Evolutionary conservation across 169 alveolate species (phyloP), one percentile per base, ranked within the genome.

Genomic region (Plasmodium cynomolgi): DNA sequence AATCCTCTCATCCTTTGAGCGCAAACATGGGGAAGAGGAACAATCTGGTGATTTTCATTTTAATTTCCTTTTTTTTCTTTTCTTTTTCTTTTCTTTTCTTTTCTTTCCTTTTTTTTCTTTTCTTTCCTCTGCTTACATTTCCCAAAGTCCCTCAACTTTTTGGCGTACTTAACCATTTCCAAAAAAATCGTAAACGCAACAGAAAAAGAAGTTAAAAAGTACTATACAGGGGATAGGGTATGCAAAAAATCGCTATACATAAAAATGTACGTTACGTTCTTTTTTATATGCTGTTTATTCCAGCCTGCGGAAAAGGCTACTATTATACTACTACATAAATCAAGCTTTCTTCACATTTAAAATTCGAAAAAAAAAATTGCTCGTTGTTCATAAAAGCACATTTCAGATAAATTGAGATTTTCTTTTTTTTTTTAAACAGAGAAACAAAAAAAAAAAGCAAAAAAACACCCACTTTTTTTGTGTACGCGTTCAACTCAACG

Each of bases 151-250:
- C 93, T 85, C 81, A 85, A n/a, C 41, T 85, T 50, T 31, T 85
- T 85, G 37, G 93, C 93, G 79, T 85, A 85, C 62, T 85, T 85
- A 74, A 85, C 93, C 93, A 85, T 85, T 85, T 85, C 56, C 39
- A 54, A 39, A 74, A 85, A 75, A 54, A 23, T 75, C 5, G 41
- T 47, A 84, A 84, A 84, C 56, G 54, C 20, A 72, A 74, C 50
- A 29, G 20, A 47, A 50, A 75, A 47, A 75, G 56, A 8, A 44
- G 13, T 85, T 74, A 74, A 74, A 85, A 73, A 44, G 75, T 75
- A 50, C 29, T 23, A 54, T 34, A 73, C 54, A 56, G 79, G 44
- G 80, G 68, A 74, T 74, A 56, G 80, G 68, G 44, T 74, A 56
- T 47, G 29, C 37, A 47, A 23, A 81, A 81, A 29, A 39, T 20